These are phyloP conservation scores for Auricularia sp. DNA, from an alignment of 768 basidiomycete genomes.

Conservation along the genomic window DNA sequence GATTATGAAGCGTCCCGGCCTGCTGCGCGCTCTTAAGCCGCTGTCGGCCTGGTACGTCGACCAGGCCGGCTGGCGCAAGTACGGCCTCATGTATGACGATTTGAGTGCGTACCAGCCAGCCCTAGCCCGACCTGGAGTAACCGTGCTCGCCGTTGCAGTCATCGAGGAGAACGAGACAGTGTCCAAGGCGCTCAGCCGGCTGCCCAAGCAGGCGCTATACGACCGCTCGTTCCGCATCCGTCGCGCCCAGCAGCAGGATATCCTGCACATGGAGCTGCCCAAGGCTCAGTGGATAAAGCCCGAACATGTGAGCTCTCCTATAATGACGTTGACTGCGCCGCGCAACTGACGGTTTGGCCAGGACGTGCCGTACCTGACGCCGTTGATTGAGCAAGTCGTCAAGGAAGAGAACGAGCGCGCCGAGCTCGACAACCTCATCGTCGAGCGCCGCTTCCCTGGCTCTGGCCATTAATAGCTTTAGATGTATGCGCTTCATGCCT, in stretches of 20 bases:
- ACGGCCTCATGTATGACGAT: slow-evolving; percentile 92
- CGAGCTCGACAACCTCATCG: slow-evolving; percentile 69
- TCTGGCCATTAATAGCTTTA: too few species aligned
- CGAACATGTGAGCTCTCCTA: slow-evolving; percentile 49
- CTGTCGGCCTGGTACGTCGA: slow-evolving; percentile 76
- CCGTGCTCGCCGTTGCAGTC: not conserved
- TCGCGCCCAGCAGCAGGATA: slow-evolving; percentile 66
- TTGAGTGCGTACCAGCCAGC: slow-evolving; percentile 48
- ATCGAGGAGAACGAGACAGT: not conserved
- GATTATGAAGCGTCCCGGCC: not conserved
- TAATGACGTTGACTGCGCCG: too few species aligned
- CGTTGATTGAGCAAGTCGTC: slow-evolving; percentile 60
- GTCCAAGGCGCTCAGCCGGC: slow-evolving; percentile 66
- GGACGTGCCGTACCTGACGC: slow-evolving; percentile 85
- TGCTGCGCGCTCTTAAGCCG: slow-evolving; percentile 41
- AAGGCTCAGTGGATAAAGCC: slow-evolving; percentile 71
- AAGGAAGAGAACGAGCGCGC: slow-evolving; percentile 68
- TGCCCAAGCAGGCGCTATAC: slow-evolving; percentile 70
- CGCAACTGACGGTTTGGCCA: slow-evolving; percentile 21
- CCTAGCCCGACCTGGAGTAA: too few species aligned
- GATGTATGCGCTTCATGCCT: too few species aligned
- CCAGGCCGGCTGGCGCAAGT: slow-evolving; percentile 70
- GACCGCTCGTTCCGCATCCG: slow-evolving; percentile 89
- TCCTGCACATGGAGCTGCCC: slow-evolving; percentile 69
- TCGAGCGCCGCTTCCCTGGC: slow-evolving; percentile 25